phyloP scores from a whole-genome alignment of 192 early-diverging fungal species.

The Umbelopsis sp. region DNA sequence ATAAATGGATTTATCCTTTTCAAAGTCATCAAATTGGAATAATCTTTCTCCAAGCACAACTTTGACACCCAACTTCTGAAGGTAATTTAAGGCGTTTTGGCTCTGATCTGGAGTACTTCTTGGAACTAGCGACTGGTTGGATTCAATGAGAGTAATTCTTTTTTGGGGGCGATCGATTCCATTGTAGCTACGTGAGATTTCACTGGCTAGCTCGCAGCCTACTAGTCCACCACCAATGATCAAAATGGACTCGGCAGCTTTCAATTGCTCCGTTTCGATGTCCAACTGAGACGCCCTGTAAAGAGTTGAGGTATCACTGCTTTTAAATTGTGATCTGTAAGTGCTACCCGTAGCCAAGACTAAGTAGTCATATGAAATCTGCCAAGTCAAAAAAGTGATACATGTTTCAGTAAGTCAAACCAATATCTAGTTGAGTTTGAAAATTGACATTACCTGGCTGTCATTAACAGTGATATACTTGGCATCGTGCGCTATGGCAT shows the following conservation, averaged over 20 bases:
- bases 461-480: constrained; percentile 27
- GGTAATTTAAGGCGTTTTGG: constrained; percentile 20
- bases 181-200: constrained; percentile 30
- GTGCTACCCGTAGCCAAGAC: constrained; percentile 41
- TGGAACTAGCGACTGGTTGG: constrained; percentile 23
- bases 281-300: constrained; percentile 36
- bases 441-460: constrained; percentile 26
- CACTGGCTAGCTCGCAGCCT: constrained; percentile 50
- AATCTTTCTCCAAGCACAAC: constrained; percentile 35
- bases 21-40: constrained; percentile 27
- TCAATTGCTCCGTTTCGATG: constrained; percentile 19
- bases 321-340: constrained; percentile 38
- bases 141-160: constrained; percentile 35
- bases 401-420: not conserved
- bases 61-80: constrained; percentile 33
- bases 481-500: constrained; percentile 23
- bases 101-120: constrained; percentile 31
- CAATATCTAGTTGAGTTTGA: not conserved
- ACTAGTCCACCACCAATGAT: constrained; percentile 50
- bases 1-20: constrained; percentile 1
- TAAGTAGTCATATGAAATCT: constrained; percentile 42
- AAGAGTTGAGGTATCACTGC: constrained; percentile 33
- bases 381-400: not conserved
- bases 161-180: constrained; percentile 30
- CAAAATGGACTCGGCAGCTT: constrained; percentile 26